Evolutionary conservation across 495 filamentous ascomycete species (phyloP), one percentile per base, ranked within the genome.

Genomic region (Baudoinia panamericana): DNA sequence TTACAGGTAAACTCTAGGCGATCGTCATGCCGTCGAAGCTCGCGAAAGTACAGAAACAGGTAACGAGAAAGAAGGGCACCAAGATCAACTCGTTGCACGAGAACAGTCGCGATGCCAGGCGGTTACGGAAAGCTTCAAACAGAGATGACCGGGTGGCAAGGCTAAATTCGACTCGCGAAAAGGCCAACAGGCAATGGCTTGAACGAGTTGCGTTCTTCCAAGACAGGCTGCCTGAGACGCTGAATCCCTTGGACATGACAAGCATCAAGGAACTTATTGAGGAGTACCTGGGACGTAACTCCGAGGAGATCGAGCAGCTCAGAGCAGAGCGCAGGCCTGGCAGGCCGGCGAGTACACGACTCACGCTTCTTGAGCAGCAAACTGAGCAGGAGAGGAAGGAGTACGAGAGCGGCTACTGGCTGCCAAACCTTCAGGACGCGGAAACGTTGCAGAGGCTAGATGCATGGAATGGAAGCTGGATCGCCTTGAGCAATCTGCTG

Each of bases 1-100:
- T 28, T 33, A 23, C 31, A 16, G 23, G 39, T 31, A 21, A 21
- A 12, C 36, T 21, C 43, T 17, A 32, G 23, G n/a, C n/a, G n/a
- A n/a, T n/a, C 60, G 64, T 51, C 18, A 92, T 93, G 85, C 73
- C 83, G 11, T 82, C 78, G 50, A 72, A 72, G 44, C 56, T 92
- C 11, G 59, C 72, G 34, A 93, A 86, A 52, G 77, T 86, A 26
- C 77, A 82, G 41, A 95, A 93, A 64, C 74, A 83, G 43, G 82
- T 93, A 34, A 58, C 73, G 61, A 78, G 78, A 64, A 78, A 78
- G 63, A 81, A 81, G 61, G 72, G 73, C 35, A 74, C 72, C 12
- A 66, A 66, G 12, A 66, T 79, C 35, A 71, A 72, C 17, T 68
- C 76, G 11, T 66, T 95, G 11, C 84, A 95, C 56, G 77, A 84